A percentile compares a stretch with the other conserved stretches of the same genome.
Conservation (phyloP, 2,329 filamentous ascomycete genomes). For the Lasiodiplodia gonubiensis region DNA sequence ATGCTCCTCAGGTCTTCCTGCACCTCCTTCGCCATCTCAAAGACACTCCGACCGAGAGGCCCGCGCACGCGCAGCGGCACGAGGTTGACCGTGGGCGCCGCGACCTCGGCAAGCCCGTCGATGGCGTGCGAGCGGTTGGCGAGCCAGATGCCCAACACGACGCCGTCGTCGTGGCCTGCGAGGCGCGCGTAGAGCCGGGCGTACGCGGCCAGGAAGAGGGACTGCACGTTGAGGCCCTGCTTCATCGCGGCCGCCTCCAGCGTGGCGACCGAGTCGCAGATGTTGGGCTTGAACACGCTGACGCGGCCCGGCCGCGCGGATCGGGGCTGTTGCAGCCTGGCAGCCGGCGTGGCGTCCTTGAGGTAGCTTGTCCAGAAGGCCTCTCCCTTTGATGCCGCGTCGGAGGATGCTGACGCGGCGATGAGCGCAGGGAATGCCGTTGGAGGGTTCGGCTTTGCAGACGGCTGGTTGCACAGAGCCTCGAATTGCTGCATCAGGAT, state of each 20-base stretch:
- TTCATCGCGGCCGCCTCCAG: slow-evolving; percentile 54
- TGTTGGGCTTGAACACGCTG: slow-evolving; percentile 57
- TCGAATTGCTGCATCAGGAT: slow-evolving; percentile 63
- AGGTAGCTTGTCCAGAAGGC: slow-evolving; percentile 61
- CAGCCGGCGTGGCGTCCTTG: not conserved
- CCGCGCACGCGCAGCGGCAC: slow-evolving; percentile 69
- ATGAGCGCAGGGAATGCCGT: slow-evolving; percentile 11
- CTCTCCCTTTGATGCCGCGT: slow-evolving; percentile 38
- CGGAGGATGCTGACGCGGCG: slow-evolving; percentile 13
- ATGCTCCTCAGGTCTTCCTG: slow-evolving; percentile 72
- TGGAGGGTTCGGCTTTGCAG: not conserved
- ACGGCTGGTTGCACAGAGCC: slow-evolving; percentile 45
- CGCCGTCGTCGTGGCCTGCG: slow-evolving; percentile 39
- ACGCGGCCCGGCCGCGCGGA: slow-evolving; percentile 37
- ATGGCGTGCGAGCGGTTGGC: slow-evolving; percentile 71
- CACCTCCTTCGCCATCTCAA: slow-evolving; percentile 62
- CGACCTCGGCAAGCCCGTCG: slow-evolving; percentile 55
- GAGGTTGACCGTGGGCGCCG: slow-evolving; percentile 78
- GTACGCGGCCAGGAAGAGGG: slow-evolving; percentile 76
- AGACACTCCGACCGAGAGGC: slow-evolving; percentile 30
- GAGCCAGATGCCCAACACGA: slow-evolving; percentile 80
- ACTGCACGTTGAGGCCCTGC: slow-evolving; percentile 70
- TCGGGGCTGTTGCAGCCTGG: not conserved
- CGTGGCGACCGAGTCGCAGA: slow-evolving; percentile 42
- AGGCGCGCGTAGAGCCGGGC: slow-evolving; percentile 57